Conservation (phyloP, 495 filamentous ascomycete genomes). For the Penicillium cosmopolitanum region DNA sequence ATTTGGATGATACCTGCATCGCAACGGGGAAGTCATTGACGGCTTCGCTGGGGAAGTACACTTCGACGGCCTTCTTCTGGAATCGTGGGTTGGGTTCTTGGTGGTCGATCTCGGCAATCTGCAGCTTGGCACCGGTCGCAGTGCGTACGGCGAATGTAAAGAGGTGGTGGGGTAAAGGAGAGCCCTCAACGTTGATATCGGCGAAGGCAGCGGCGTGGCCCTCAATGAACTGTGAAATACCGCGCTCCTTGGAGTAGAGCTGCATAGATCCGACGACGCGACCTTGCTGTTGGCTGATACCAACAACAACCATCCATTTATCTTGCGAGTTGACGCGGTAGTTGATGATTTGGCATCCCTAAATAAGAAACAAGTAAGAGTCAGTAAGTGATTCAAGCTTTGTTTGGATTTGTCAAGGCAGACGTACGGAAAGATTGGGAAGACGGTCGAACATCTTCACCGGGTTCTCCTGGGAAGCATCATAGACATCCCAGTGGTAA, state of each 20-base stretch:
- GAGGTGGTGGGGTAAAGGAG: constrained; percentile 86
- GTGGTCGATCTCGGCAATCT: constrained; percentile 98
- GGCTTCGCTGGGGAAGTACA: constrained; percentile 95
- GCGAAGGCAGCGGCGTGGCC: constrained; percentile 97
- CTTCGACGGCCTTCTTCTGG: constrained; percentile 92
- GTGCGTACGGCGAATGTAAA: constrained; percentile 96
- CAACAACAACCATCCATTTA: constrained; percentile 98
- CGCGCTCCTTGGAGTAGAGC: constrained; percentile 91
- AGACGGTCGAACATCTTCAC: constrained; percentile 93
- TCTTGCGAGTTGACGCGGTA: constrained; percentile 95
- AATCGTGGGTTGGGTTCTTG: constrained; percentile 83
- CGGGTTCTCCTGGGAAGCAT: constrained; percentile 72
- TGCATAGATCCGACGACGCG: constrained; percentile 96
- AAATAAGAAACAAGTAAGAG: constrained; percentile 18
- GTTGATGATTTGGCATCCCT: constrained; percentile 99
- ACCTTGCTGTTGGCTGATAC: constrained; percentile 90
- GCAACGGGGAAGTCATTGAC: constrained; percentile 97
- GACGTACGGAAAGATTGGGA: constrained; percentile 78
- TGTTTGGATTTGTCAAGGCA: neutral
- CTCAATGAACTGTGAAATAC: constrained; percentile 97
- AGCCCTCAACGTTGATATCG: constrained; percentile 83
- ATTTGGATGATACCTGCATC: constrained; percentile 94
- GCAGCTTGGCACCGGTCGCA: constrained; percentile 87
- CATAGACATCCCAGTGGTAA: constrained; percentile 97
- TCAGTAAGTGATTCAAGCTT: constrained; percentile 16